Evolutionary conservation across 2,329 filamentous ascomycete genomes (phyloP), one percentile per base, ranked within the genome.

Genomic region (Stagonosporopsis vannaccii): DNA sequence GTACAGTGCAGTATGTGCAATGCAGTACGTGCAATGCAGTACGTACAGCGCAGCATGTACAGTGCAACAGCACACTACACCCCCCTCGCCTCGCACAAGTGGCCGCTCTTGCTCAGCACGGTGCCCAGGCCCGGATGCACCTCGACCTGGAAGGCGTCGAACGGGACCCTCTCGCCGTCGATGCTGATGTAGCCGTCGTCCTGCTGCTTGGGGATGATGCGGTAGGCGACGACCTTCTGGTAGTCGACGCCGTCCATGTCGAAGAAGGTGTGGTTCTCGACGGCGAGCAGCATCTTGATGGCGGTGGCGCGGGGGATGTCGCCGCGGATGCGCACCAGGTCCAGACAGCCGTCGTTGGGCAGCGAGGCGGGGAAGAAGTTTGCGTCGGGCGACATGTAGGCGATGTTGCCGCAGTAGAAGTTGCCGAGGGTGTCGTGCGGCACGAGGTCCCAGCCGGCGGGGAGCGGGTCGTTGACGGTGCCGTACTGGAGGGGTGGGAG

Each of bases 381-480:
- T 56, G 88, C 84, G 62, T 94, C 89, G 12, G 91, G 84, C 0
- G 93, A 88, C 91, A 99, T 94, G 76, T 90, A 96, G 22, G 90
- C 87, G 89, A 98, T 96, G 74, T 97, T 99, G 59, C 95, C 95
- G 28, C 89, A 90, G 77, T 96, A 98, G 74, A 99, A 96, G 69
- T 91, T 97, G 42, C 92, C 92, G 51, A 99, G 80, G 26, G 89
- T 91, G 60, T 95, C 87, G 60, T 90, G 85, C 0, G 90, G 85
- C 3, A 90, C 78, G 19, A 89, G 78, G 58, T 90, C 83, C 92
- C 95, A 99, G 41, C 85, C 89, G 2, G 84, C 79, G 0, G 92
- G 93, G 0, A 98, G 74, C 15, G 88, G 82, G 65, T 96, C 91
- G 47, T 86, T 85, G 56, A 95, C 80, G 0, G 91, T 94, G 45